Base-by-base conservation (phyloP, 345 rosid species). In the Bruguiera gymnorhiza region DNA sequence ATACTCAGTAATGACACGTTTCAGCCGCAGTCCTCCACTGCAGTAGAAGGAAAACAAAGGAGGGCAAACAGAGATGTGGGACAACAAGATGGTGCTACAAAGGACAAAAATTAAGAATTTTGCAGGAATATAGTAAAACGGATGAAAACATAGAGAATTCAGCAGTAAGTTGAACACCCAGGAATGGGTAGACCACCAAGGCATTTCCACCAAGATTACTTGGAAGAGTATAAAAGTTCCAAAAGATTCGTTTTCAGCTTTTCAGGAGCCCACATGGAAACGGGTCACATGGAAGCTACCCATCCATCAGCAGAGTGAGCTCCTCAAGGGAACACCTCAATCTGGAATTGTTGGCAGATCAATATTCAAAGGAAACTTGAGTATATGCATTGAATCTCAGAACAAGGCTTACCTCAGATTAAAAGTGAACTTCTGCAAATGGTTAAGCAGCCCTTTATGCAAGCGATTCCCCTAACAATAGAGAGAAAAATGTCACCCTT, bases 391-490 rank as follows among this genome's bases (percentile, higher is more conserved):
- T 7, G 29, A 70, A 34, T 61, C 6, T 54, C 1, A 62, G 21
- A 39, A 62, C 58, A 57, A 80, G 73, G 29, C 55, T 83, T 81
- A 90, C 98, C 99, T 95, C 70, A 97, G 97, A 83, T 92, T 95
- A 85, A 92, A 88, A 32, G 94, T 89, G 84, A 92, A 92, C 82
- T 89, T 95, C 84, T 92, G 94, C 98, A 98, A 89, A 81, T 92
- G 98, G 80, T 78, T 92, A 79, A 92, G 80, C 71, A 96, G 86
- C 75, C 88, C 92, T 80, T 89, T 90, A 73, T 90, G 86, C 68
- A 92, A 79, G 79, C 91, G 86, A 43, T 86, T 90, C 76, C 99
- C 97, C 98, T 92, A 71, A 27, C 79, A 81, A 8, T 23, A 26
- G 1, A 55, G 27, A 8, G 20, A 53, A 55, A 9, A 23, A 39